Evolutionary conservation across 805 yeast species (phyloP).

Genomic region (Yarrowia sp.): DNA sequence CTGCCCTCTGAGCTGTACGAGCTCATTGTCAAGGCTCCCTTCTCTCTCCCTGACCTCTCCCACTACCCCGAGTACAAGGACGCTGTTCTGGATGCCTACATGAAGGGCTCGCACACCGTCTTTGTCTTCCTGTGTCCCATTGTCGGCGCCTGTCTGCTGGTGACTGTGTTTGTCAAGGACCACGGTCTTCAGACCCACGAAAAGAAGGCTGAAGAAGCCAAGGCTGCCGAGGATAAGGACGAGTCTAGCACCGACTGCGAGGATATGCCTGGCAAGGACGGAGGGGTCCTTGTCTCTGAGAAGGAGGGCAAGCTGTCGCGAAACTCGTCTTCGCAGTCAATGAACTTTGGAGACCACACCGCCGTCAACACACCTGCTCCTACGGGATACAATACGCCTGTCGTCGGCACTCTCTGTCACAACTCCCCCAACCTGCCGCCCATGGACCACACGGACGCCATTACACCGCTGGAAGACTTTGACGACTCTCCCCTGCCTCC

Average conservation of each 20-base stretch:
- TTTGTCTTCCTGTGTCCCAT: slow-evolving; percentile 41
- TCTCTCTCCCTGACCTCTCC: slow-evolving; percentile 40
- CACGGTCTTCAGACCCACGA: slow-evolving; percentile 37
- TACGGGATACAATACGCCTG: slow-evolving; percentile 30
- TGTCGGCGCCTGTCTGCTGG: slow-evolving; percentile 39
- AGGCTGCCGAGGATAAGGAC: background rate
- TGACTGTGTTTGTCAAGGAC: slow-evolving; percentile 42
- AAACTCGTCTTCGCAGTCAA: background rate
- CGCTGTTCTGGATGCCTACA: slow-evolving; percentile 42
- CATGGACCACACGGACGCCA: background rate
- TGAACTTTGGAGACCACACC: slow-evolving; percentile 22
- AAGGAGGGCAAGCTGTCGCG: slow-evolving; percentile 17
- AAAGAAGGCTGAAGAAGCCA: slow-evolving; percentile 6
- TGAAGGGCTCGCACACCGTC: slow-evolving; percentile 41
- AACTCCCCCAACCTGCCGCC: slow-evolving; percentile 16
- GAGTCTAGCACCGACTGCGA: slow-evolving; percentile 8
- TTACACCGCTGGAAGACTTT: slow-evolving; percentile 13
- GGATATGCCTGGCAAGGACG: background rate
- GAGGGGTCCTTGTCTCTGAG: background rate
- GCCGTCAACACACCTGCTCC: slow-evolving; percentile 37
- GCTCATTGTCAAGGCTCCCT: slow-evolving; percentile 39
- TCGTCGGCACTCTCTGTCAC: slow-evolving; percentile 31
- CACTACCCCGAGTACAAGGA: slow-evolving; percentile 33
- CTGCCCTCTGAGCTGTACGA: slow-evolving; percentile 11
- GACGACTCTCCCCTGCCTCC: slow-evolving; percentile 14